These are phyloP conservation scores for Bruguiera gymnorhiza DNA, from an alignment of 345 rosid species.

Conservation along the genomic window DNA sequence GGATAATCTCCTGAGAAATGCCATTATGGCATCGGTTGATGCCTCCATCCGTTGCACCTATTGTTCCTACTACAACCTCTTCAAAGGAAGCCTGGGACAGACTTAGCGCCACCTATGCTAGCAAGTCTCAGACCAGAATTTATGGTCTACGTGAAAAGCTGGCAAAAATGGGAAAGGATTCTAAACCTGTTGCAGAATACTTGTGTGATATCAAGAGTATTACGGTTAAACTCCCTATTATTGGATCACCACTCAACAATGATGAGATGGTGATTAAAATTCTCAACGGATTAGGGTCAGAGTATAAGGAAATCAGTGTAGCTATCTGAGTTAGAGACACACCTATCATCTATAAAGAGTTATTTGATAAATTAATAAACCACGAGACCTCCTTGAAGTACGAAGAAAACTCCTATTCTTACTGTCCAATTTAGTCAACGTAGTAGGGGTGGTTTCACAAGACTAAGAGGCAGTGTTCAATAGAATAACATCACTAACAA, in stretches of 20 bases:
- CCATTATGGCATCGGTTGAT: neutral
- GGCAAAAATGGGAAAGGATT: neutral
- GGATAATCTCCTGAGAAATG: neutral
- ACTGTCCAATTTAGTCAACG: neutral
- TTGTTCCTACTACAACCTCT: neutral
- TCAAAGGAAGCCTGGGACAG: neutral
- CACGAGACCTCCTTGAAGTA: neutral
- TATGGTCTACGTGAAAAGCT: neutral
- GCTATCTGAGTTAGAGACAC: neutral
- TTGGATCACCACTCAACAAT: neutral
- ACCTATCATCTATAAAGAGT: neutral
- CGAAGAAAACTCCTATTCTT: neutral
- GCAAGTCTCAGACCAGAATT: neutral
- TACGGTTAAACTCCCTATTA: neutral
- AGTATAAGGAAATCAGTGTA: neutral
- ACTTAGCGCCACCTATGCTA: neutral
- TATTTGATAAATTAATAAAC: neutral
- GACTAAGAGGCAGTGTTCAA: neutral
- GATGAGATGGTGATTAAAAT: neutral
- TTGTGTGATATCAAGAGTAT: neutral
- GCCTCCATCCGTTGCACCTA: neutral
- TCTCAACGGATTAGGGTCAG: neutral
- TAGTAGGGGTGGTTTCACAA: neutral
- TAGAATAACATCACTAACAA: too few species aligned
- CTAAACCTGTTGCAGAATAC: neutral